Base-by-base conservation (phyloP, 441 rosid species). In the Erodium moschatum region DNA sequence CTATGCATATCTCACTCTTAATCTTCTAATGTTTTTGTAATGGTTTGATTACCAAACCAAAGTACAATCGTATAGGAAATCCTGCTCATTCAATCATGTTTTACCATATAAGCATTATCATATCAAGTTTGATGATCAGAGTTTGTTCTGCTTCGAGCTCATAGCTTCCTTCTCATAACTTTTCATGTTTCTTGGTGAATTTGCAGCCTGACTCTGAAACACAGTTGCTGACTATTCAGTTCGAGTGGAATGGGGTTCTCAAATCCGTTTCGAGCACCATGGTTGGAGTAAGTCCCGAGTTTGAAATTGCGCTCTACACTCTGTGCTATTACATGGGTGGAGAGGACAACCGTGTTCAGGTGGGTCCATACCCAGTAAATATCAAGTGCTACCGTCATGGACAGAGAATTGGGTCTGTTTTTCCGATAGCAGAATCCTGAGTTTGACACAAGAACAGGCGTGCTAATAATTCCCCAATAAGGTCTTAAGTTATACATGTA, bases 231-330 rank as follows among this genome's bases (percentile, higher is more conserved):
- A 90, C 87, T 0, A 70, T 85, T 77, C 98, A 93, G 77, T 93
- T 93, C 50, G 91, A 89, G 71, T 93, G 97, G 98, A 89, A 93
- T 65, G 97, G 93, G 8, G 71, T 90, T 74, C 87, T 85, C 4
- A 93, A 93, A 79, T 87, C 97, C 13, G 95, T 90, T 5, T 93
- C 98, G 27, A 89, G 87, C 80, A 89, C 89, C 0, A 75, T 92
- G 66, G 73, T 93, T 3, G 98, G 98, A 40, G 95, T 86, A 31
- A 93, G 97, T 79, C 98, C 97, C 4, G 98, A 90, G 85, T 90
- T 90, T 38, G 97, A 93, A 82, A 60, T 93, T 27, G 97, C 97
- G 11, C 83, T 93, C 21, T 91, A 91, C 69, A 91, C 97, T 0
- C 79, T 93, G 42, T 89, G 97, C 76, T 93, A 81, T 84, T 85